Evolutionary conservation across 1,284 basidiomycete species (phyloP).

Genomic region (Afroboletus lepidellus): DNA sequence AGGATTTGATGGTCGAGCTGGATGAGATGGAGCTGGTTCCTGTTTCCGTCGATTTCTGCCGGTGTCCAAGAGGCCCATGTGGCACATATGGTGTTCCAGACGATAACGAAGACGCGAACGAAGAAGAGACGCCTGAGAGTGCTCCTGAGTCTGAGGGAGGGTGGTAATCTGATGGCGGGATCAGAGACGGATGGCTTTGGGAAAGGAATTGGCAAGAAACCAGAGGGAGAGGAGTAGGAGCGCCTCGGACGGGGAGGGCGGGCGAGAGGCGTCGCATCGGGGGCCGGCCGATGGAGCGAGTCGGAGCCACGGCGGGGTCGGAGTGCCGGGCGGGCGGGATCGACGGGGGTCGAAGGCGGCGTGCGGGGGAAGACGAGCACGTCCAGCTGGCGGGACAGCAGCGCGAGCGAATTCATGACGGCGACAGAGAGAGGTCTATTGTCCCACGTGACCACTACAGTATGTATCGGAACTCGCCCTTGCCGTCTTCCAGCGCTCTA

Average conservation of each 20-base stretch:
- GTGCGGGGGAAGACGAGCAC: slow-evolving; percentile 49
- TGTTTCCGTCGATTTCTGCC: slow-evolving; percentile 26
- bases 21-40: slow-evolving; percentile 9
- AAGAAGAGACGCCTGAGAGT: slow-evolving; percentile 50
- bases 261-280: slow-evolving; percentile 28
- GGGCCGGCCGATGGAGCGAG: slow-evolving; percentile 46
- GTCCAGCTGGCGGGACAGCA: slow-evolving; percentile 70
- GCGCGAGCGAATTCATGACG: slow-evolving; percentile 66
- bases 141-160: slow-evolving; percentile 31
- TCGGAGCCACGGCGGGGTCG: slow-evolving; percentile 32
- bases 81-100: slow-evolving; percentile 52
- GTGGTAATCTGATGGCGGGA: slow-evolving; percentile 27
- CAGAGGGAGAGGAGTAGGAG: slow-evolving; percentile 37
- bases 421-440: neutral
- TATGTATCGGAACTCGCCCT: slow-evolving; percentile 26
- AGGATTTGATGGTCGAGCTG: slow-evolving; percentile 33
- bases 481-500: slow-evolving; percentile 12
- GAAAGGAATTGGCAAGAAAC: slow-evolving; percentile 32
- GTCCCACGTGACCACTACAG: slow-evolving; percentile 25
- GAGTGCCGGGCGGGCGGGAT: slow-evolving; percentile 15
- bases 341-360: slow-evolving; percentile 50
- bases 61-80: slow-evolving; percentile 44
- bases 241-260: slow-evolving; percentile 41
- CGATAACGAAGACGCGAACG: slow-evolving; percentile 48
- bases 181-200: slow-evolving; percentile 32